These are phyloP conservation scores for Linum tenue DNA, from an alignment of 345 rosid species.

Conservation along the genomic window DNA sequence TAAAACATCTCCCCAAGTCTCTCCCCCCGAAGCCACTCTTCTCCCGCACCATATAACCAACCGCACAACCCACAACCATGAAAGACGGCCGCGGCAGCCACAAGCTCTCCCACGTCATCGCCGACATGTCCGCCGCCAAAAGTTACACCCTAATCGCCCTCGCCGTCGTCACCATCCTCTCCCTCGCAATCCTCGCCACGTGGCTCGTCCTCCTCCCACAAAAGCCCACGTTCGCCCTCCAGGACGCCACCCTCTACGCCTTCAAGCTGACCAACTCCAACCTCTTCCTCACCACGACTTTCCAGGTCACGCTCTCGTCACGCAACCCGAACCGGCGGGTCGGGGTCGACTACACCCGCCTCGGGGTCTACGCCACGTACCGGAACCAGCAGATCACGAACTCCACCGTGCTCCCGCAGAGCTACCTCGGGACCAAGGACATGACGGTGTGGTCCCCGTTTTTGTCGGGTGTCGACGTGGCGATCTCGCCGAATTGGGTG, in stretches of 20 bases:
- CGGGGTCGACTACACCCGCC: slow-evolving; percentile 48
- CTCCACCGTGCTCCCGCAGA: slow-evolving; percentile 38
- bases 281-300: slow-evolving; percentile 27
- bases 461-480: slow-evolving; percentile 39
- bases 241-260: slow-evolving; percentile 48
- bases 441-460: slow-evolving; percentile 59
- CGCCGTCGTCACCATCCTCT: background rate
- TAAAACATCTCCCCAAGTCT: too few species aligned
- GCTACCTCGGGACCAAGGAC: slow-evolving; percentile 62
- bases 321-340: slow-evolving; percentile 55
- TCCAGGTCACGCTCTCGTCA: slow-evolving; percentile 58
- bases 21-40: too few species aligned
- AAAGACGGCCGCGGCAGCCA: background rate
- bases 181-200: slow-evolving; percentile 8
- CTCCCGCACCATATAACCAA: too few species aligned
- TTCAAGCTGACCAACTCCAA: slow-evolving; percentile 46
- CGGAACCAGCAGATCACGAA: slow-evolving; percentile 64
- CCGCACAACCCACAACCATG: too few species aligned
- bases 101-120: background rate
- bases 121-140: background rate
- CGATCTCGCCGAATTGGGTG: slow-evolving; percentile 34
- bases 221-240: slow-evolving; percentile 55
- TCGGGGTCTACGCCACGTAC: slow-evolving; percentile 48
- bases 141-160: background rate
- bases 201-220: slow-evolving; percentile 53